Evolutionary conservation across 305 asterid genomes (phyloP), one percentile per base, ranked within the genome.

Genomic region (Solanum hybrid): DNA sequence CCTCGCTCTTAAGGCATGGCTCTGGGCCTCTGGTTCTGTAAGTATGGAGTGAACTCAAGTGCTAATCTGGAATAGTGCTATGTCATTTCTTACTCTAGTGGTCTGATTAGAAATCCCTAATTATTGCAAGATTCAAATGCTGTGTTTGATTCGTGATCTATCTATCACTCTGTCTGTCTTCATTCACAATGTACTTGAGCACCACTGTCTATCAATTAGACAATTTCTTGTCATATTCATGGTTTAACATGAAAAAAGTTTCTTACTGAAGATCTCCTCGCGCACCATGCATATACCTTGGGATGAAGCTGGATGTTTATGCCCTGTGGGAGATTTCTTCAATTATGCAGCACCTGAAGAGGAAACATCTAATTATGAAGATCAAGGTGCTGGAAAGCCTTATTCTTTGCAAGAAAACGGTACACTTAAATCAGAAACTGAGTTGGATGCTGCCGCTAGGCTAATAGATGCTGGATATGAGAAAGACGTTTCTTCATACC

Each of bases 1-100:
- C 26, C 71, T 89, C 89, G 90, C 94, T 88, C 92, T 91, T 88
- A 93, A 90, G 88, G 98, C 98, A 4, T 96, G 98, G 99, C 94
- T 96, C n/a, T 97, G 99, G 99, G 97, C 97, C 90, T 93, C 95
- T 92, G 95, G 96, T 89, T 95, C 99, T 78, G 98, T 96, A 93
- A 94, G 97, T 90, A 57, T 36, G 24, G 42, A 84, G 8, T 51
- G 26, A 51, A 83, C 87, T 42, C 31, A 83, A 81, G 28, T 46
- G 42, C 46, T 84, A 84, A 84, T 31, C 26, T 84, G 75, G 42
- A 83, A 42, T 42, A 42, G n/a, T 12, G 9, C 35, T 26, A n/a
- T 37, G 51, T 24, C 86, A 81, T 39, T 39, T 33, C n/a, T 18
- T 46, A 46, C 75, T 31, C 13, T 5, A 51, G 75, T 11, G 14